These are phyloP conservation scores for Brassica carinata DNA, from an alignment of 345 rosid species.

Conservation along the genomic window DNA sequence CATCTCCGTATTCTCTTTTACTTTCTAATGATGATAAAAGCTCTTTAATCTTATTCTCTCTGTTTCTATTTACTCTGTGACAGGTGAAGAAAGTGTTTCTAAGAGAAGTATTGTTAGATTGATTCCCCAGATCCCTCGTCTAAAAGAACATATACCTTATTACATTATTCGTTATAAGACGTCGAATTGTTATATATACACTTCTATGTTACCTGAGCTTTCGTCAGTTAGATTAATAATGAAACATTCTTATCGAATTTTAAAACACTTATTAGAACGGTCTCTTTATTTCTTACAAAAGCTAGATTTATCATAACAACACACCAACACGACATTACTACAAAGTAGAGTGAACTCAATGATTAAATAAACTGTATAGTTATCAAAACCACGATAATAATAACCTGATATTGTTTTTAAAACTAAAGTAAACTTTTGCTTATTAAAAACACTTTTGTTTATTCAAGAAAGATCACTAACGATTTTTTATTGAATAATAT, in stretches of 20 bases:
- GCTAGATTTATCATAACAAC: constrained; percentile 19
- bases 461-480: too few species aligned
- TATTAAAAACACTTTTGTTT: too few species aligned
- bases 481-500: too few species aligned
- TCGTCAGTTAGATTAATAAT: constrained; percentile 18
- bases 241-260: constrained; percentile 19
- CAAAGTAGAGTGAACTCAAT: constrained; percentile 3
- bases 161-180: neutral
- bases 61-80: constrained; percentile 21
- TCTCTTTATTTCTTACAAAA: constrained; percentile 20
- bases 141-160: neutral
- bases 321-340: constrained; percentile 12
- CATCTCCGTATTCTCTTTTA: constrained; percentile 8
- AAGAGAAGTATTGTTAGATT: constrained; percentile 63
- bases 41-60: neutral
- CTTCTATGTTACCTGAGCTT: neutral
- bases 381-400: too few species aligned
- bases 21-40: neutral
- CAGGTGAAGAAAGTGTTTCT: constrained; percentile 74
- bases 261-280: neutral
- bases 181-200: constrained; percentile 23
- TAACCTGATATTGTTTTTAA: too few species aligned
- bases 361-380: too few species aligned
- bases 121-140: constrained; percentile 18
- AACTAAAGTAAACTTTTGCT: too few species aligned